Percentiles rank a stretch among this genome's conserved stretches.
Conservation (phyloP, 2,329 filamentous ascomycete species). For the Penicillium freii region DNA sequence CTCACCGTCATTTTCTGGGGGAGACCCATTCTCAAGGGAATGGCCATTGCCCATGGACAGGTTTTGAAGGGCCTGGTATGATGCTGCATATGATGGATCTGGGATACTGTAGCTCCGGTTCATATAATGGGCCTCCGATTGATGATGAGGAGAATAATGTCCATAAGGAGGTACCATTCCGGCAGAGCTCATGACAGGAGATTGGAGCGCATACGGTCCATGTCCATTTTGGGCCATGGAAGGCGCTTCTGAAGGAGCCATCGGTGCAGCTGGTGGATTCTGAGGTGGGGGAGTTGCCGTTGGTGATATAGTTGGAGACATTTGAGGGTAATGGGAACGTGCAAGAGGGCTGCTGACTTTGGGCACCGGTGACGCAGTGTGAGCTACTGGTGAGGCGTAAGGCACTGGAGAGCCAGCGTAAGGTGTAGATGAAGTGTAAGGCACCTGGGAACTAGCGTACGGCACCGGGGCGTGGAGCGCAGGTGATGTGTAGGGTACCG, state of each 20-base stretch:
- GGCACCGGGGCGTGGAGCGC: neutral
- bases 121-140: constrained; percentile 29
- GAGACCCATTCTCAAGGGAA: constrained; percentile 33
- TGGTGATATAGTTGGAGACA: constrained; percentile 37
- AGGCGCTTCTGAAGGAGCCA: constrained; percentile 24
- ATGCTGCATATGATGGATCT: constrained; percentile 27
- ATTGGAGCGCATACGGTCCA: constrained; percentile 34
- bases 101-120: constrained; percentile 33
- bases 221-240: constrained; percentile 29
- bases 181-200: constrained; percentile 37
- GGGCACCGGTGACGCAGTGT: constrained; percentile 28
- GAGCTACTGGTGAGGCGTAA: constrained; percentile 14
- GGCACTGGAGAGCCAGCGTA: constrained; percentile 8
- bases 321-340: constrained; percentile 34
- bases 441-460: neutral
- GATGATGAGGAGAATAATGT: constrained; percentile 28
- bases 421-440: neutral
- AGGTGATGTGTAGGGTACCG: constrained; percentile 28
- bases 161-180: constrained; percentile 36
- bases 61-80: constrained; percentile 34
- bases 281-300: constrained; percentile 28
- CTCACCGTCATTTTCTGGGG: constrained; percentile 34
- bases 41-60: constrained; percentile 22
- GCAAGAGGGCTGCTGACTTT: constrained; percentile 39
- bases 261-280: constrained; percentile 18